phyloP scores from a whole-genome alignment of 2,329 filamentous ascomycete species.

The Triangularia setosa region DNA sequence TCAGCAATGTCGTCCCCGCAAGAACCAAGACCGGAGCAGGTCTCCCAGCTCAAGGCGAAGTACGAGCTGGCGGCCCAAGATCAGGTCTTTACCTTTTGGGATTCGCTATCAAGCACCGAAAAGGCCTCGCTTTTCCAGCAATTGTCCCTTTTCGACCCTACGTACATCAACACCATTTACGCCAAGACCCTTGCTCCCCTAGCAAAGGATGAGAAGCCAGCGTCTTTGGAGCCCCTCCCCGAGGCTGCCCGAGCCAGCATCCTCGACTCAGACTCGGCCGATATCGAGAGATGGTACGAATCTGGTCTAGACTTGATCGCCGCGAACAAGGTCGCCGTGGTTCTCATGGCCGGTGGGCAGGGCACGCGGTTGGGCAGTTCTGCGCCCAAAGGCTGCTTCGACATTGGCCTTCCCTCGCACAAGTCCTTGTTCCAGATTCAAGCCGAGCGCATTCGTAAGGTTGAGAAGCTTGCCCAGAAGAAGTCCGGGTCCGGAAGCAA shows the following conservation, averaged over 20 bases:
- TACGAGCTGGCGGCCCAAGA: conserved; percentile 73
- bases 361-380: conserved; percentile 92
- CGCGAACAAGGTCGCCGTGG: conserved; percentile 74
- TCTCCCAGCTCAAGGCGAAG: conserved; percentile 64
- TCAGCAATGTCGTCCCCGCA: conserved; percentile 13
- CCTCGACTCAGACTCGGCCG: conserved; percentile 75
- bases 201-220: conserved; percentile 50
- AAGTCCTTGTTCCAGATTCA: conserved; percentile 98
- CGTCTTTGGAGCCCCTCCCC: conserved; percentile 78
- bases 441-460: conserved; percentile 84
- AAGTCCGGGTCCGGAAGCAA: conserved; percentile 51
- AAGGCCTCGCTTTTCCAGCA: conserved; percentile 79
- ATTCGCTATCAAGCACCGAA: conserved; percentile 68
- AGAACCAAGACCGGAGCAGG: conserved; percentile 61
- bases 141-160: conserved; percentile 75
- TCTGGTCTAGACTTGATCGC: conserved; percentile 75
- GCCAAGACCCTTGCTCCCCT: conserved; percentile 77
- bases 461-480: conserved; percentile 75
- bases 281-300: conserved; percentile 81
- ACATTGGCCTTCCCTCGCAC: conserved; percentile 87
- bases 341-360: conserved; percentile 96
- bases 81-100: conserved; percentile 85
- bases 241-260: conserved; percentile 83
- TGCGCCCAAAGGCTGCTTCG: conserved; percentile 93
- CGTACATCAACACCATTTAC: conserved; percentile 82